Base-by-base conservation (phyloP, 768 basidiomycete species). In the Clitopilus passeckerianus region DNA sequence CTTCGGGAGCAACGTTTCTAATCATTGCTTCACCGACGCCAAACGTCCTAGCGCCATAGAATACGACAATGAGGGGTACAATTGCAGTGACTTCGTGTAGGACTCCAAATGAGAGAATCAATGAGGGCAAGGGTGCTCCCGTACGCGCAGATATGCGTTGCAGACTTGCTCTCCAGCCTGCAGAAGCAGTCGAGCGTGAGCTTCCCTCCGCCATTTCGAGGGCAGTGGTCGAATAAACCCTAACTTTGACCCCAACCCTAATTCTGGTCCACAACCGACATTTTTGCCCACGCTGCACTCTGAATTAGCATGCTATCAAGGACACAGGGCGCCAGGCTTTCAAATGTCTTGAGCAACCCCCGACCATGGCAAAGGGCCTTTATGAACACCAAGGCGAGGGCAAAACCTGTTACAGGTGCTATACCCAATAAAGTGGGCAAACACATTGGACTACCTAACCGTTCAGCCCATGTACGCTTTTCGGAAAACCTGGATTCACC, bases 71-170 rank as follows among this genome's bases (percentile, higher is more conserved):
- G 27, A 95, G 79, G 1, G 94, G 92, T 0, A 85, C 77, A 55
- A 95, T 67, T 0, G 94, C 93, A 0, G 93, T 94, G 10, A 92
- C 63, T 68, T 97, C 94, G 67, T 97, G 95, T 1, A 97, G 77
- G 57, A 95, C 73, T 5, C 83, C 86, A 63, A 97, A 96, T 0
- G 93, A 92, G 43, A 90, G 63, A 8, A 83, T 63, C 62, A 97
- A 81, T 10, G 92, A 93, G 0, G 92, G 79, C 0, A 95, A 68
- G 14, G 91, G 90, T 1, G 90, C 79, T 16, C 89, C 84, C 16
- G 92, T 92, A 35, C 86, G 82, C 6, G 78, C 72, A 16, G 93
- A 86, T 10, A 94, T 66, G 1, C 79, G 73, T 16, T 77, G 73
- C 33, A 95, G 80, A 0, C 82, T 81, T 30, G 79, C 71, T 62